Base-by-base conservation (phyloP, 2,329 filamentous ascomycete genomes). In the Phaeophleospora eucalypticola region DNA sequence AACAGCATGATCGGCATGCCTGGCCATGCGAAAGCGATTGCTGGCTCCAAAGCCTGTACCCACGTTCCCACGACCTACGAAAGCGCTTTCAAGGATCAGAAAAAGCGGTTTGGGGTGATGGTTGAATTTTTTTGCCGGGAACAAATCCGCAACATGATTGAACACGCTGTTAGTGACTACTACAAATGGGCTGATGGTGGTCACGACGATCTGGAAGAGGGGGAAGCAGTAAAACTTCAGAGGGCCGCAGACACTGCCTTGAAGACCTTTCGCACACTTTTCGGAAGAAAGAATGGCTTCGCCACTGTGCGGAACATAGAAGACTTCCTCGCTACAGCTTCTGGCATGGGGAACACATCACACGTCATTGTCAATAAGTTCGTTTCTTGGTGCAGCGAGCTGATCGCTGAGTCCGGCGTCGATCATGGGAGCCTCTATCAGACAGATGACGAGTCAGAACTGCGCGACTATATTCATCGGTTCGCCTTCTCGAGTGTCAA, bases 61-160 rank as follows among this genome's bases (percentile, higher is more conserved):
- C 38, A 42, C 4, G 45, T 52, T 2, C 45, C 45, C 1, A 52
- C 49, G 2, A 17, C 41, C 0, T 48, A 52, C 41, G 41, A 52
- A 20, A 19, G 24, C 8, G 4, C 40, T 4, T 48, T 48, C 16
- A 1, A 12, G 10, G 18, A 15, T 2, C 48, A 48, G 19, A 41
- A 15, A 2, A 14, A 18, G 2, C 15, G 15, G 1, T 41, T 41
- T 9, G 48, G 40, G 9, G 48, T 34, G 3, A 36, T 20, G 3
- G 15, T 51, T 14, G 33, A 42, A 8, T 45, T 37, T 12, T 38
- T 48, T 18, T 36, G 36, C 1, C 4, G 21, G 3, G 34, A 39
- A 2, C 36, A 48, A n/a, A 40, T 48, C 2, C 33, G 41, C 4
- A 33, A 15, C 12, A 46, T 37, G 17, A 3, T 51, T 6, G 29